These are phyloP conservation scores for Mycena venus DNA, from an alignment of 768 basidiomycete genomes.

Conservation along the genomic window DNA sequence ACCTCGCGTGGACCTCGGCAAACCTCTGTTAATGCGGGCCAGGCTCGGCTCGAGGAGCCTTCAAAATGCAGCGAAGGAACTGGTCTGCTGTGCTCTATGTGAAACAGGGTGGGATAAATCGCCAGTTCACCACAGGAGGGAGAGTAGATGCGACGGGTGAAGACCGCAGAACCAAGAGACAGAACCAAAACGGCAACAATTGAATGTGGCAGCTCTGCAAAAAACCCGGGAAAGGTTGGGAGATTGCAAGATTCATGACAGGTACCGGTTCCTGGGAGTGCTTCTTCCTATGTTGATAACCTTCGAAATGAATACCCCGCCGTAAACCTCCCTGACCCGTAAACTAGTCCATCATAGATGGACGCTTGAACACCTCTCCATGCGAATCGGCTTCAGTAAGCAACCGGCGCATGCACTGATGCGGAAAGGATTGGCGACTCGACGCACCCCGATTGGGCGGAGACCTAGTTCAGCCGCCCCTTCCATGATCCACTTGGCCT, in stretches of 20 bases:
- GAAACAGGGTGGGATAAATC: slow-evolving; percentile 4
- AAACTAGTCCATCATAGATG: not conserved
- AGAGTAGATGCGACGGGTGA: not conserved
- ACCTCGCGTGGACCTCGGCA: not conserved
- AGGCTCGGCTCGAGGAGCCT: no score
- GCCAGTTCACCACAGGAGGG: not conserved
- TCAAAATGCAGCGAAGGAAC: not conserved
- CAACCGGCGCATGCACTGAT: not conserved
- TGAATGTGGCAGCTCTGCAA: slow-evolving; percentile 4
- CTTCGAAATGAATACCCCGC: not conserved
- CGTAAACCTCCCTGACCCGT: not conserved
- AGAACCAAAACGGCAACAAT: not conserved
- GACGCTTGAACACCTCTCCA: no score
- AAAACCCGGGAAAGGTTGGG: slow-evolving; percentile 4
- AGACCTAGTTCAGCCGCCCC: not conserved
- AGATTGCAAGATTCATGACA: slow-evolving; percentile 12
- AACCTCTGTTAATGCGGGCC: not conserved
- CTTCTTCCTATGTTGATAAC: not conserved
- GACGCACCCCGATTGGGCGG: not conserved
- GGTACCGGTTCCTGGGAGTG: slow-evolving; percentile 2
- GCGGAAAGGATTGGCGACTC: not conserved
- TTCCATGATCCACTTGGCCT: not conserved
- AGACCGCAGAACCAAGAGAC: slow-evolving; percentile 1
- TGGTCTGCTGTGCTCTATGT: slow-evolving; percentile 6
- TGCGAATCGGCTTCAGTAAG: not conserved